Conservation (phyloP, 2,329 filamentous ascomycete species). For the Penicillium brevicompactum region DNA sequence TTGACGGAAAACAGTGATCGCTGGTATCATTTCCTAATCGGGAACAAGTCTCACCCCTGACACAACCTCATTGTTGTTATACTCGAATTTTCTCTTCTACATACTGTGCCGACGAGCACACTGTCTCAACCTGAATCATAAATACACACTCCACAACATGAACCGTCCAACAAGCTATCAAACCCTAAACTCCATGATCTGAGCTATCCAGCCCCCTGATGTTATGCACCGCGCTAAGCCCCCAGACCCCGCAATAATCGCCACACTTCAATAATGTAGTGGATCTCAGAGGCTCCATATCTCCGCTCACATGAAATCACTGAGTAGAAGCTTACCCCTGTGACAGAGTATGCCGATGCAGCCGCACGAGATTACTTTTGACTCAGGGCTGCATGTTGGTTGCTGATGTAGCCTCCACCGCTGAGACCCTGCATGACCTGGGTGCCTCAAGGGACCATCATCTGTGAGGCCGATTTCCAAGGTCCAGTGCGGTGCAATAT, state of each 20-base stretch:
- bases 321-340: neutral
- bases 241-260: neutral
- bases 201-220: neutral
- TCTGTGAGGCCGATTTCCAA: neutral
- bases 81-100: neutral
- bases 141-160: neutral
- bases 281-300: neutral
- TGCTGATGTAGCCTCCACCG: neutral
- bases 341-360: neutral
- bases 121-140: neutral
- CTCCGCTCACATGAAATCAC: neutral
- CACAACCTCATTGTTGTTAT: neutral
- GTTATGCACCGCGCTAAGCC: neutral
- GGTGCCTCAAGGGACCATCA: neutral
- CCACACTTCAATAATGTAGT: slow-evolving; percentile 1
- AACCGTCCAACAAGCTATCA: neutral
- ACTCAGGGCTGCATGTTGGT: neutral
- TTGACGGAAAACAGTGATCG: neutral
- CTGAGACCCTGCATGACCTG: neutral
- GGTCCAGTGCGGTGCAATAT: neutral
- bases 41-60: neutral
- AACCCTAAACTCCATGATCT: neutral
- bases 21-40: neutral
- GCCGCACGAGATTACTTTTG: neutral
- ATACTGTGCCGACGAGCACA: neutral